phyloP scores from a whole-genome alignment of 768 basidiomycete genomes.

The Psilocybe subaeruginosa region DNA sequence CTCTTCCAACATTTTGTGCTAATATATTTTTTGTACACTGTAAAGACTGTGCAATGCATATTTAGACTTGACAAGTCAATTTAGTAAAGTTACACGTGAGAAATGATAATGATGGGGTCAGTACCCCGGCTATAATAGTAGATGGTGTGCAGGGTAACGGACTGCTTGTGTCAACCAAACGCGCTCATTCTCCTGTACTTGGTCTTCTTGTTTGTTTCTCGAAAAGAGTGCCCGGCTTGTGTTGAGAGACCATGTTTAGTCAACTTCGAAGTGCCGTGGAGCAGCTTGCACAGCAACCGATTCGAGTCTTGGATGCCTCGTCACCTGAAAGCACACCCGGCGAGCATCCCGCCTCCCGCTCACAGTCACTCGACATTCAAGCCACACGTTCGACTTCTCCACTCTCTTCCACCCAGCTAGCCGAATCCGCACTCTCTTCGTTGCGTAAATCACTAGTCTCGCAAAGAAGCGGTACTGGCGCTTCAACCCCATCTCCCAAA shows the following conservation, averaged over 20 bases:
- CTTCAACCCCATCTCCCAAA: conserved; percentile 32
- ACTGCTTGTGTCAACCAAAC: background rate
- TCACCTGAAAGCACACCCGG: conserved; percentile 18
- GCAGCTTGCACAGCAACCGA: conserved; percentile 56
- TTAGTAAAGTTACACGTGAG: background rate
- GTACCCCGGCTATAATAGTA: background rate
- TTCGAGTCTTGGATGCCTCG: conserved; percentile 35
- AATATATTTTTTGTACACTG: background rate
- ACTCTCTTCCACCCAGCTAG: conserved; percentile 53
- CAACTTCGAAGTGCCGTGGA: conserved; percentile 78
- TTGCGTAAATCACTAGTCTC: conserved; percentile 64
- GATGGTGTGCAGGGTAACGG: background rate
- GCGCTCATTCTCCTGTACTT: background rate
- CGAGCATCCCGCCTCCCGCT: conserved; percentile 26
- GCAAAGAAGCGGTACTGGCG: conserved; percentile 46
- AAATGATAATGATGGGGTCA: background rate
- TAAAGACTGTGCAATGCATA: background rate
- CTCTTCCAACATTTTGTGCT: background rate
- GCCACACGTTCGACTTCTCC: conserved; percentile 31
- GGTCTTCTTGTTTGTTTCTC: background rate
- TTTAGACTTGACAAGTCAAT: background rate
- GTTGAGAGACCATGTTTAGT: conserved; percentile 59
- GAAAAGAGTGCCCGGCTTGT: background rate
- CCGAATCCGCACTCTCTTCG: conserved; percentile 62
- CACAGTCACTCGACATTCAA: conserved; percentile 36